Evolutionary conservation across 2,329 filamentous ascomycete species (phyloP).

Genomic region (Fusarium humuli): DNA sequence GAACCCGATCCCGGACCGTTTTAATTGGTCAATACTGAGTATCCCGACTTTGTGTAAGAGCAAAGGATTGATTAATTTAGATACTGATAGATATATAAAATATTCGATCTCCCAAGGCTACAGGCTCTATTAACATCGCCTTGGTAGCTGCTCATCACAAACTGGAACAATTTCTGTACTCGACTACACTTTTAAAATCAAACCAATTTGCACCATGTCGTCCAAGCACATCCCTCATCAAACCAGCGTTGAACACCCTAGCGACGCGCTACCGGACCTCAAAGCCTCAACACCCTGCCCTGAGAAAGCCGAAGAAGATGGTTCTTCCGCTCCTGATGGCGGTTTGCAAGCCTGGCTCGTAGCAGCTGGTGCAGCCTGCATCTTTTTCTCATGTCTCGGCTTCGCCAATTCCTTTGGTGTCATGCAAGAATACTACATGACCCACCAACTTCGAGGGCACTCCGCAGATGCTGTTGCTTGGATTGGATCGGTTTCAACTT

Average conservation of each 20-base stretch:
- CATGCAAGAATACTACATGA: constrained; percentile 58
- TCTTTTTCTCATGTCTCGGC: constrained; percentile 56
- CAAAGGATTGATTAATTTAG: fast-evolving
- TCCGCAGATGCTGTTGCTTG: constrained; percentile 54
- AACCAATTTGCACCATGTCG: not conserved
- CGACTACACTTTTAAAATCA: not conserved
- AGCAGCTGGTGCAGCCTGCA: constrained; percentile 50
- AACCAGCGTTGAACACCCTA: fast-evolving
- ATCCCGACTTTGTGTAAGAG: not conserved
- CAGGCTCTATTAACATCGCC: not conserved
- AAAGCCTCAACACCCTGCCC: fast-evolving
- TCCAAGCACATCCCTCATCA: not conserved
- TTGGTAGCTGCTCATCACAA: fast-evolving
- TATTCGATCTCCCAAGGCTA: not conserved
- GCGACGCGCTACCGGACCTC: fast-evolving
- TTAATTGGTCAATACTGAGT: fast-evolving
- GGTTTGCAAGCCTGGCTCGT: constrained; percentile 57
- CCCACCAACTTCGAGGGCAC: constrained; percentile 49
- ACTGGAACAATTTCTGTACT: fast-evolving
- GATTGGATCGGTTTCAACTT: constrained; percentile 56
- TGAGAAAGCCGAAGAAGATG: fast-evolving
- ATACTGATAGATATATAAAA: fast-evolving
- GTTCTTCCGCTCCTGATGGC: constrained; percentile 45
- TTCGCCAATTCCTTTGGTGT: constrained; percentile 59
- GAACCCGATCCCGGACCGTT: not conserved